Evolutionary conservation across 805 yeast species (phyloP).

Genomic region (Debaryomyces hansenii): DNA sequence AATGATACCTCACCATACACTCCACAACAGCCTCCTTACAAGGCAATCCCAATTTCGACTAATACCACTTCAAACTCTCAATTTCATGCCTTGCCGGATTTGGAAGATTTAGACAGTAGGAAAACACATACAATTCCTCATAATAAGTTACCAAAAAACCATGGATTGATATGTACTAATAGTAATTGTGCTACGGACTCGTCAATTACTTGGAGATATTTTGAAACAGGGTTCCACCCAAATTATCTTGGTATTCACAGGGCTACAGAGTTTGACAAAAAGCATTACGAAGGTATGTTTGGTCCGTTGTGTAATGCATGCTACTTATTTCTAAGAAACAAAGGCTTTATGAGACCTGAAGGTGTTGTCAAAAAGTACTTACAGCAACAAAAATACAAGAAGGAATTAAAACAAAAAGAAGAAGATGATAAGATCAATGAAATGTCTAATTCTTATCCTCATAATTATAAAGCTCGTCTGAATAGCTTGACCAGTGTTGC

Average conservation of each 20-base stretch:
- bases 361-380: conserved; percentile 45
- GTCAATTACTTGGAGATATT: conserved; percentile 45
- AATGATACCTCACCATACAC: conserved; percentile 38
- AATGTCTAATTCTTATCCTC: conserved; percentile 1
- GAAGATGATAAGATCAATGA: conserved; percentile 8
- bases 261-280: conserved; percentile 39
- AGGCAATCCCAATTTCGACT: conserved; percentile 8
- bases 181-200: conserved; percentile 38
- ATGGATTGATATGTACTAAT: conserved; percentile 41
- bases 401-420: conserved; percentile 32
- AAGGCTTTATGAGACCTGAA: conserved; percentile 47
- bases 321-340: conserved; percentile 40
- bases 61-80: conserved; percentile 13
- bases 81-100: conserved; percentile 42
- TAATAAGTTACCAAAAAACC: conserved; percentile 37
- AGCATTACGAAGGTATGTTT: conserved; percentile 45
- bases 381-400: conserved; percentile 44
- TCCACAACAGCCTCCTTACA: conserved; percentile 42
- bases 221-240: conserved; percentile 40
- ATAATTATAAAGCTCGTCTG: conserved; percentile 6
- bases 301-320: conserved; percentile 50
- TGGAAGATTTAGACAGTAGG: conserved; percentile 45
- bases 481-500: conserved; percentile 9
- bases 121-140: conserved; percentile 42
- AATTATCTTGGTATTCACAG: conserved; percentile 37